These are phyloP conservation scores for Penicillium soppii DNA, from an alignment of 495 filamentous ascomycete species.

Conservation along the genomic window DNA sequence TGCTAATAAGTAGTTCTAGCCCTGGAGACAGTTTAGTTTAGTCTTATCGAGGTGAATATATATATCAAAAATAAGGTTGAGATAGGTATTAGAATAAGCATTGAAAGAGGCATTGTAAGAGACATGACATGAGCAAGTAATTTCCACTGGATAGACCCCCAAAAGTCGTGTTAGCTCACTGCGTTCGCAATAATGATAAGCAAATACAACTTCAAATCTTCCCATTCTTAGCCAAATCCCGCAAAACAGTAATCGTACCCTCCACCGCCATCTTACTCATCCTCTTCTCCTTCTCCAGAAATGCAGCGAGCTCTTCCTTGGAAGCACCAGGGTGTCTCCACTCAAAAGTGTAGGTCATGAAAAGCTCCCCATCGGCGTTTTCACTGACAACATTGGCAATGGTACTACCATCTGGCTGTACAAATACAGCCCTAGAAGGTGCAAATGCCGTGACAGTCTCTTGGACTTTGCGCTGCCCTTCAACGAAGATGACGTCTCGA, in stretches of 20 bases:
- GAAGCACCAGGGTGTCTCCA: slow-evolving; percentile 40
- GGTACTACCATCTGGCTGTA: slow-evolving; percentile 28
- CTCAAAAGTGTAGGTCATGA: slow-evolving; percentile 56
- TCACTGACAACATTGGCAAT: slow-evolving; percentile 51
- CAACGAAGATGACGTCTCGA: slow-evolving; percentile 25
- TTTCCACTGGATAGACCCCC: too few relatives aligned
- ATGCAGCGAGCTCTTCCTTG: slow-evolving; percentile 25
- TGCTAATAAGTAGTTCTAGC: too few relatives aligned
- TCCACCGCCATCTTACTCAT: slow-evolving; percentile 33
- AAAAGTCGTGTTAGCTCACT: too few relatives aligned
- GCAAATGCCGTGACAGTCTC: slow-evolving; percentile 23
- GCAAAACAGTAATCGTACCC: slow-evolving; percentile 29
- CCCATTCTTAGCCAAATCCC: slow-evolving; percentile 31
- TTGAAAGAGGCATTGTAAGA: too few relatives aligned
- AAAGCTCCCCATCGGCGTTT: slow-evolving; percentile 39
- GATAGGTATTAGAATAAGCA: too few relatives aligned
- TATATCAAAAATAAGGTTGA: too few relatives aligned
- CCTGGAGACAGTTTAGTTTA: too few relatives aligned
- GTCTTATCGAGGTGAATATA: too few relatives aligned
- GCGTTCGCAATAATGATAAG: too few relatives aligned
- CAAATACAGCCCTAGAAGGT: slow-evolving; percentile 30
- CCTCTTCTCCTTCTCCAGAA: slow-evolving; percentile 25
- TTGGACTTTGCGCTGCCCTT: slow-evolving; percentile 15
- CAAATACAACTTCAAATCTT: slow-evolving; percentile 16
- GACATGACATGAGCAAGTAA: too few relatives aligned